phyloP scores from a whole-genome alignment of 805 yeast species.

The Torulaspora franciscae region DNA sequence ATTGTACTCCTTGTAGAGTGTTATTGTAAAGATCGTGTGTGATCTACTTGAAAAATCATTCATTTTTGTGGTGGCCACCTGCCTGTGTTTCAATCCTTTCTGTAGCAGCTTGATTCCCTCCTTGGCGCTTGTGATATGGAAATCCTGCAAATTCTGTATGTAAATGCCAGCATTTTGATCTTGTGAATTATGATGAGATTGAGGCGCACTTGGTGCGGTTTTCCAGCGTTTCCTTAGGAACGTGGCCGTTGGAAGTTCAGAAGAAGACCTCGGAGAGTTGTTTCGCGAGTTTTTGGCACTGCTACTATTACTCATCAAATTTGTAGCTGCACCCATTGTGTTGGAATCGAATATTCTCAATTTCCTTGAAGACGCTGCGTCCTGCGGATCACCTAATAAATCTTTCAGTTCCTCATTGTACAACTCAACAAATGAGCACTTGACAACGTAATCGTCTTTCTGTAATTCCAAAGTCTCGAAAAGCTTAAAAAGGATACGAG shows the following conservation, averaged over 20 bases:
- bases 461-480: constrained; percentile 46
- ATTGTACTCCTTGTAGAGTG: constrained; percentile 48
- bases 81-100: constrained; percentile 54
- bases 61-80: constrained; percentile 68
- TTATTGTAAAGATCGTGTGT: constrained; percentile 69
- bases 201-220: constrained; percentile 5
- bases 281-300: constrained; percentile 20
- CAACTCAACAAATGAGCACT: constrained; percentile 75
- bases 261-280: constrained; percentile 24
- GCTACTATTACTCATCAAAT: constrained; percentile 10
- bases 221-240: constrained; percentile 14
- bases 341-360: constrained; percentile 49
- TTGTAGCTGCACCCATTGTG: neutral
- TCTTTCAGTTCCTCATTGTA: constrained; percentile 85
- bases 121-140: constrained; percentile 47
- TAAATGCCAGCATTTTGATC: constrained; percentile 38
- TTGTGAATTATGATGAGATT: constrained; percentile 12
- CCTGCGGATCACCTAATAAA: constrained; percentile 41
- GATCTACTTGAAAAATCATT: constrained; percentile 71
- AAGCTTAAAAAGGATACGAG: constrained; percentile 51
- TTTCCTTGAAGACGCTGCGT: constrained; percentile 38
- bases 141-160: constrained; percentile 63
- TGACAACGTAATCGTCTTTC: constrained; percentile 55
- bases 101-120: constrained; percentile 54
- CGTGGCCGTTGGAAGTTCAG: constrained; percentile 13